Evolutionary conservation across 495 filamentous ascomycete species (phyloP), one percentile per base, ranked within the genome.

Genomic region (Annulohypoxylon moriforme): DNA sequence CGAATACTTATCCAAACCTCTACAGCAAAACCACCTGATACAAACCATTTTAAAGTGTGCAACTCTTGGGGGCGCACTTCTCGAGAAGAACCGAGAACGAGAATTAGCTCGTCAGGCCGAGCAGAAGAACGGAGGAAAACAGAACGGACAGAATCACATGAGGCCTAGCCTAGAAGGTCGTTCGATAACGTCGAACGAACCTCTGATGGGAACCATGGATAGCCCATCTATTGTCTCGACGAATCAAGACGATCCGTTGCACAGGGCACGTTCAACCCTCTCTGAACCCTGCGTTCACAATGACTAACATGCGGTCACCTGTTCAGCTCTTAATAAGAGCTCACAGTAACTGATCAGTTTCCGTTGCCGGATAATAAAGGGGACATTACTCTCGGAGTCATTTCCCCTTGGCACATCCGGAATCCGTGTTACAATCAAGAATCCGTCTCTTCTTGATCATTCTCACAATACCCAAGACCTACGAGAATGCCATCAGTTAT

Each of bases 21-120:
- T 99, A 63, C 97, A 98, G 80, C 95, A 97, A 78, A 98, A 97
- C 78, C 93, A 97, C 77, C 90, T 99, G 82, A 98, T 98, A 80
- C 96, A 99, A 79, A 98, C 96, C 5, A 99, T 99, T 62, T 85
- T 99, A 71, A 97, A 98, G 79, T 95, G 93, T 75, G 93, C 92
- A 11, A 98, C 95, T 3, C 89, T 98, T 27, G 95, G 96, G 68
- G 94, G 94, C 11, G 92, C 92, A 46, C 86, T 98, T 33, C 82
- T 97, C 64, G 94, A 97, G 71, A 85, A 85, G 81, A 86, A 83
- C 75, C 78, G 83, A 14, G 82, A 85, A 66, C 78, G 82, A 9
- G 84, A 86, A 63, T 75, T 85, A 29, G 75, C 80, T 1, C 75
- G 79, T 36, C 76, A 79, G 27, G 76, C 77, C 31, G 81, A 84